Evolutionary conservation across 2,329 filamentous ascomycete genomes (phyloP).

Genomic region (Fusarium odoratissimum): DNA sequence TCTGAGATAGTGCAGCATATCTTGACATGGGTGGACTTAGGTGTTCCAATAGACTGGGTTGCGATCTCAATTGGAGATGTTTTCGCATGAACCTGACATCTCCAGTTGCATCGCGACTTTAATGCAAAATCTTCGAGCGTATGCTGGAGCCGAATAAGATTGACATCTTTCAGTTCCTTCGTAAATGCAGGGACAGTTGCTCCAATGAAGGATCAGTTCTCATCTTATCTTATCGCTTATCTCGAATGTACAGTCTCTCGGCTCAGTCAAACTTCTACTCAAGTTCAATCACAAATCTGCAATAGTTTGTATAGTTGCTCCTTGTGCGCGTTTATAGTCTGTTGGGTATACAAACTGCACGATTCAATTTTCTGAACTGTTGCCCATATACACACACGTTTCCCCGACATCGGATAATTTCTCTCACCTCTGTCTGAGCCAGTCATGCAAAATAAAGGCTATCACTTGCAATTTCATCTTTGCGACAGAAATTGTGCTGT

Average conservation of each 20-base stretch:
- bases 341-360: rapidly evolving
- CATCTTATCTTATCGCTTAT: neutral
- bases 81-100: too few species aligned
- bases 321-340: too few species aligned
- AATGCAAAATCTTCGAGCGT: rapidly evolving
- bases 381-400: too few species aligned
- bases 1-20: neutral
- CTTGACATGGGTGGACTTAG: neutral
- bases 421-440: too few species aligned
- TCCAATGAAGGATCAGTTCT: rapidly evolving
- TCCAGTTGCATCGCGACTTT: too few species aligned
- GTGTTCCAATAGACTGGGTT: neutral
- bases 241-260: rapidly evolving
- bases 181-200: too few species aligned
- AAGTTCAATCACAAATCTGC: rapidly evolving
- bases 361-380: rapidly evolving
- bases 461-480: too few species aligned
- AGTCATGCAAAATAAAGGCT: too few species aligned
- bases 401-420: too few species aligned
- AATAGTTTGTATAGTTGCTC: neutral
- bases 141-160: neutral
- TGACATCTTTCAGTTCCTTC: neutral
- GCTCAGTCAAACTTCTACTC: neutral
- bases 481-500: too few species aligned
- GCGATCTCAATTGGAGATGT: neutral